phyloP scores from a whole-genome alignment of 164 flowering plant genomes.

The Annona squamosa region DNA sequence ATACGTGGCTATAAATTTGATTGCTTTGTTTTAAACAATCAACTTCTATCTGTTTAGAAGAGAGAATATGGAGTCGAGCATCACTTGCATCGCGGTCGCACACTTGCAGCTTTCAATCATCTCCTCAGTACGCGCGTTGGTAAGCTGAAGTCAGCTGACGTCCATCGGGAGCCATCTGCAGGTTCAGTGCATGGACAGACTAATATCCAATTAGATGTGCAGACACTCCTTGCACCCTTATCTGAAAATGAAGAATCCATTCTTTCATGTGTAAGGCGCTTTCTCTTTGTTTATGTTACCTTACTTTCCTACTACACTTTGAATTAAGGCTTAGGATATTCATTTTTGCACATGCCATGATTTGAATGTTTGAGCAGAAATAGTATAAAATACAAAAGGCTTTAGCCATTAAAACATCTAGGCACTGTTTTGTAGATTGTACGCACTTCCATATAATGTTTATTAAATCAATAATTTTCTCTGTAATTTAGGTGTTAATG shows the following conservation, averaged over 20 bases:
- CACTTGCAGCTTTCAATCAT: constrained; percentile 80
- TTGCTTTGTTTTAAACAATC: too few relatives aligned
- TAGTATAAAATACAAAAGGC: not conserved
- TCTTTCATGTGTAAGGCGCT: constrained; percentile 63
- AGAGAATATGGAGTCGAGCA: constrained; percentile 74
- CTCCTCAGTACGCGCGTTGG: constrained; percentile 58
- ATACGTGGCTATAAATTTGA: too few relatives aligned
- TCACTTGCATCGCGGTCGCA: constrained; percentile 92
- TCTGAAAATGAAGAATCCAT: constrained; percentile 64
- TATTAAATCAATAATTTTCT: too few relatives aligned
- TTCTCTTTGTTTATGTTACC: constrained; percentile 5
- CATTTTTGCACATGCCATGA: not conserved
- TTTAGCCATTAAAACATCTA: not conserved
- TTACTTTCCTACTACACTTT: not conserved
- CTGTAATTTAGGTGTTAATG: too few relatives aligned
- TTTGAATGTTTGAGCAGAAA: not conserved
- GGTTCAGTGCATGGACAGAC: constrained; percentile 43
- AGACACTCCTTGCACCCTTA: constrained; percentile 68
- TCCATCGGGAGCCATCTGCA: constrained; percentile 30
- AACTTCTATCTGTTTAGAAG: constrained; percentile 37
- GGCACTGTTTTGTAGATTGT: too few relatives aligned
- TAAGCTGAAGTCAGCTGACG: constrained; percentile 42
- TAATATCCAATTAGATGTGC: constrained; percentile 75
- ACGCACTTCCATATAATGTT: too few relatives aligned
- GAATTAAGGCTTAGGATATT: not conserved